Evolutionary conservation across 495 filamentous ascomycete genomes (phyloP).

Genomic region (Xylaria acuta): DNA sequence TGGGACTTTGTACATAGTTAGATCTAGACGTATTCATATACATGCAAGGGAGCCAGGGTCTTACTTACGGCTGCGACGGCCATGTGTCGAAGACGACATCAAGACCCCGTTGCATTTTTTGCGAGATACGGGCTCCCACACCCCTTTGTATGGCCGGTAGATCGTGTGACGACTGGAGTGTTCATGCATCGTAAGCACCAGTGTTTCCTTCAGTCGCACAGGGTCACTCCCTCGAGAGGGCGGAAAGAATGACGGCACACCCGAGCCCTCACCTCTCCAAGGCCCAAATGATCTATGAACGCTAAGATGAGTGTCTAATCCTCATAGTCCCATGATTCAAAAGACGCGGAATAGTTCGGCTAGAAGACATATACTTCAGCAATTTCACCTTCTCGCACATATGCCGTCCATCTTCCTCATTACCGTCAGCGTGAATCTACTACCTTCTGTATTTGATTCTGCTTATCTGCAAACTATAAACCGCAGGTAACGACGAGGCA

Average conservation of each 20-base stretch:
- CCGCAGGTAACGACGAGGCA: background rate
- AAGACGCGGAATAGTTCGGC: background rate
- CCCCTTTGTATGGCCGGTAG: background rate
- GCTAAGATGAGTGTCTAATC: background rate
- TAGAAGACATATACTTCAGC: background rate
- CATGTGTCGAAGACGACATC: conserved; percentile 14
- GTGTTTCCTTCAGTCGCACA: background rate
- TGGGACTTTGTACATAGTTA: background rate
- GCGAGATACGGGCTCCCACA: conserved; percentile 3
- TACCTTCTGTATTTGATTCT: conserved; percentile 8
- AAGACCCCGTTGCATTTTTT: conserved; percentile 1
- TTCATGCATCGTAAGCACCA: conserved; percentile 16
- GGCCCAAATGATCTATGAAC: background rate
- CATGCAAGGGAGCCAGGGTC: conserved; percentile 11
- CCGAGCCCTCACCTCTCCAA: background rate
- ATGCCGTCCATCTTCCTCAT: background rate
- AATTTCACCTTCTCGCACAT: background rate
- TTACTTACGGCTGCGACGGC: conserved; percentile 7
- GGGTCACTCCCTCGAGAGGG: background rate
- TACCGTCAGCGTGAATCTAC: conserved; percentile 16
- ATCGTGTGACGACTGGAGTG: background rate
- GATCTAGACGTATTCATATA: conserved; percentile 11
- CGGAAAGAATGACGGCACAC: background rate
- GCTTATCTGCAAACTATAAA: background rate
- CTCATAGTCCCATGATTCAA: background rate